phyloP scores from a whole-genome alignment of 345 rosid genomes.

The Lumnitzera littorea region DNA sequence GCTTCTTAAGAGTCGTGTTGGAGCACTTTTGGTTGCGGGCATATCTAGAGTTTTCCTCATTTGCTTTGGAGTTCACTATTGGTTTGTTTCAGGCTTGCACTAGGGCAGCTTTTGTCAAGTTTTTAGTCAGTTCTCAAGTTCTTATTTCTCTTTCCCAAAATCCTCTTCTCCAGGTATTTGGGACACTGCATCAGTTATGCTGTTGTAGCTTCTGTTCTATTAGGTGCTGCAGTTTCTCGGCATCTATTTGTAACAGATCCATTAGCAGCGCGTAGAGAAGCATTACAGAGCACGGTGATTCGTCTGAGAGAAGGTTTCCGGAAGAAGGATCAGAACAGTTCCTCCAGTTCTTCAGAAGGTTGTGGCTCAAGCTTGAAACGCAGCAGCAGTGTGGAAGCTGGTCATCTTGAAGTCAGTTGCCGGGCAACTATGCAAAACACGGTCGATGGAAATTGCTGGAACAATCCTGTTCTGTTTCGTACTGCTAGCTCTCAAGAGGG shows the following conservation, averaged over 20 bases:
- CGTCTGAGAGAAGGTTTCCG: constrained; percentile 97
- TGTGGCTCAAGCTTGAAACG: constrained; percentile 95
- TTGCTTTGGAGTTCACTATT: constrained; percentile 98
- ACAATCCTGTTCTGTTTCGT: constrained; percentile 41
- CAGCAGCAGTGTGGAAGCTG: constrained; percentile 81
- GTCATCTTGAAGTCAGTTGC: constrained; percentile 61
- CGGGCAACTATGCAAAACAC: constrained; percentile 37
- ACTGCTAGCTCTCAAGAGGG: constrained; percentile 78
- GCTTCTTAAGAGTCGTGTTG: constrained; percentile 84
- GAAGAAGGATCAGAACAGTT: constrained; percentile 78
- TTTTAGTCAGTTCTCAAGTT: constrained; percentile 11
- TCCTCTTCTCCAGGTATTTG: constrained; percentile 65
- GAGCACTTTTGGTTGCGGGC: constrained; percentile 92
- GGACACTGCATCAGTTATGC: constrained; percentile 97
- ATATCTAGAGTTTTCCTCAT: constrained; percentile 85
- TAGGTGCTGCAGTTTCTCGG: constrained; percentile 93
- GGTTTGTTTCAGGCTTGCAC: constrained; percentile 51
- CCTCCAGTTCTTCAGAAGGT: constrained; percentile 97
- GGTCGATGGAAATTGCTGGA: constrained; percentile 48
- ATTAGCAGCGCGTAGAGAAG: constrained; percentile 94
- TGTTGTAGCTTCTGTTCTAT: constrained; percentile 88
- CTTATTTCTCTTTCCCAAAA: constrained; percentile 10
- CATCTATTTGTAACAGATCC: constrained; percentile 87
- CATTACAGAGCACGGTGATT: constrained; percentile 88
- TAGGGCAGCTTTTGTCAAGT: constrained; percentile 1